Base-by-base conservation (phyloP, 352 stramenopile genomes). In the Pythium rishiriense region DNA sequence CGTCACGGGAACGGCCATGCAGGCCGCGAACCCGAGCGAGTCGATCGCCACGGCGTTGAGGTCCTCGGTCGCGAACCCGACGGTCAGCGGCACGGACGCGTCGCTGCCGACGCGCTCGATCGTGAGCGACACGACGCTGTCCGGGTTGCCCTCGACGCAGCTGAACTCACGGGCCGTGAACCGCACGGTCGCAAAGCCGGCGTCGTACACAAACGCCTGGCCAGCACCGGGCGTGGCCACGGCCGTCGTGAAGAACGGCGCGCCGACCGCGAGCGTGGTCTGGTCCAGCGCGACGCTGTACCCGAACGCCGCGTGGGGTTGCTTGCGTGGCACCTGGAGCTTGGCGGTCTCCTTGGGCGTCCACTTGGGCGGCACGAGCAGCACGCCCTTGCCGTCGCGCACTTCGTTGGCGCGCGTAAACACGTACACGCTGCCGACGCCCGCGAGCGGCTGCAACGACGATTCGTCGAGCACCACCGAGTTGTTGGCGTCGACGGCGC, bases 401-500 rank as follows among this genome's bases (percentile, higher is more conserved):
- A 88, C 62, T 64, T 91, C 86, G 24, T 88, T 69, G 0, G 66
- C 65, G 5, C 85, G 76, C 24, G 75, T 77, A 51, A 90, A 94
- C 0, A 93, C 62, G 66, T 92, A 93, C 29, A 90, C 68, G 24
- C 74, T 86, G 4, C 85, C 85, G 0, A 93, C 79, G 5, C 70
- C 66, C 11, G 81, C 67, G 37, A 88, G 66, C 0, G 66, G 52
- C 12, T 63, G 43, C 0, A 73, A 63, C 15, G 76, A 58, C 0
- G 50, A 62, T 11, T 67, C n/a, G 29, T 84, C 52, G 1, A 73
- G 52, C 0, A 92, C 52, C 15, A 85, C 74, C 26, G 79, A 72
- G 58, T 97, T 96, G 67, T 97, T 96, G 17, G 89, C 82, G 33
- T 96, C 83, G 17, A 96, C 77, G 0, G 76, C 81, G n/a, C 72